A percentile compares a stretch with the other conserved stretches of the same genome.
phyloP scores from a whole-genome alignment of 2,329 filamentous ascomycete species.

The Rasamsonia emersonii region DNA sequence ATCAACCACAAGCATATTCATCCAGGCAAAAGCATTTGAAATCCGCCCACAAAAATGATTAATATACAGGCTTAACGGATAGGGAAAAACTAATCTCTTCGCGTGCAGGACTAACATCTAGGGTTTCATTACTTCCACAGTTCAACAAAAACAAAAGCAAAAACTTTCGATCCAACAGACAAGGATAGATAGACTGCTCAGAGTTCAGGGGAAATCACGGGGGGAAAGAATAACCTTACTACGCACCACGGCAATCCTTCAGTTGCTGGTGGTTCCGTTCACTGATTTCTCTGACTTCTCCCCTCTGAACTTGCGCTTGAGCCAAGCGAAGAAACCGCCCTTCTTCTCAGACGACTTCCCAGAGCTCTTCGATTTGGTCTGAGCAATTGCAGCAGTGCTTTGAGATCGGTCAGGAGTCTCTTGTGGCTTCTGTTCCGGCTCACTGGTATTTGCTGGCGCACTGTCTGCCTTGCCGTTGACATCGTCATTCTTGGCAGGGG shows the following conservation, averaged over 20 bases:
- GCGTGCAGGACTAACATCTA: no score
- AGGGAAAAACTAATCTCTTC: no score
- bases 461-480: neutral
- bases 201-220: no score
- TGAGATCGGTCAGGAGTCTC: neutral
- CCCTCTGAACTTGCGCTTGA: slow-evolving; percentile 10
- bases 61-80: no score
- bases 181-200: no score
- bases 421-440: neutral
- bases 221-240: neutral
- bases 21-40: no score
- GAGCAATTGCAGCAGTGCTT: neutral
- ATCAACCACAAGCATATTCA: no score
- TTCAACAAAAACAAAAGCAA: no score
- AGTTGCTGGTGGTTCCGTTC: neutral
- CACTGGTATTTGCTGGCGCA: no score
- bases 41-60: no score
- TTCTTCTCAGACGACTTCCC: slow-evolving; percentile 7
- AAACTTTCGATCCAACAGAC: no score
- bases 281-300: slow-evolving; percentile 6
- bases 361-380: neutral
- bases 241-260: neutral
- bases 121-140: no score
- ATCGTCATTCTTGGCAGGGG: neutral
- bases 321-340: slow-evolving; percentile 9